These are phyloP conservation scores for Penicillium sp. DNA, from an alignment of 2,329 filamentous ascomycete species.

Conservation along the genomic window DNA sequence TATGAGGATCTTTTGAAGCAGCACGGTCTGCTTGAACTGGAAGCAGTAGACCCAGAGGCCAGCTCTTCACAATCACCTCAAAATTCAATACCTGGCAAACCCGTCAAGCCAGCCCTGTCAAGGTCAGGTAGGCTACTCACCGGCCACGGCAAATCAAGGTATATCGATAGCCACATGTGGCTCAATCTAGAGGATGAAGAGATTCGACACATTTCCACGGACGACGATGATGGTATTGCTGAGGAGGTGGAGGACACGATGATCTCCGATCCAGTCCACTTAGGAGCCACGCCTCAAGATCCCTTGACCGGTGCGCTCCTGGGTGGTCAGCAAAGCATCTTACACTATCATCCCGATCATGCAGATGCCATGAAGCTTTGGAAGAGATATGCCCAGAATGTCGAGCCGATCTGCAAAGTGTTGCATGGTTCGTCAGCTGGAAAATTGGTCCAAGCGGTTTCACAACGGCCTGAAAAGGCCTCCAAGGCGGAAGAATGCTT, in stretches of 20 bases:
- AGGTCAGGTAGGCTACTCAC: slow-evolving; percentile 2
- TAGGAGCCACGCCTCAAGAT: neutral
- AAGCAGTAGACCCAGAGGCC: neutral
- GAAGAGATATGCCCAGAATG: slow-evolving; percentile 67
- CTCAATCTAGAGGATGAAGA: slow-evolving; percentile 23
- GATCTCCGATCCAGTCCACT: neutral
- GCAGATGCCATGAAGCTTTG: slow-evolving; percentile 58
- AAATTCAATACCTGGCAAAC: neutral
- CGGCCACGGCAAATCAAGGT: slow-evolving; percentile 34
- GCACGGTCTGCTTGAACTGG: slow-evolving; percentile 5
- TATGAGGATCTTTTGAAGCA: slow-evolving; percentile 16
- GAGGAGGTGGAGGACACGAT: slow-evolving; percentile 20
- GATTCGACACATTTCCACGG: slow-evolving; percentile 20
- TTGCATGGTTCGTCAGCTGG: slow-evolving; percentile 67
- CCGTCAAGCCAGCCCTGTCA: neutral
- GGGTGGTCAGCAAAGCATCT: slow-evolving; percentile 15
- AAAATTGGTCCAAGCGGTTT: slow-evolving; percentile 58
- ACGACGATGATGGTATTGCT: neutral
- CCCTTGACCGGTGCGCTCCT: slow-evolving; percentile 11
- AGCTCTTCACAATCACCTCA: neutral
- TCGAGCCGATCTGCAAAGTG: slow-evolving; percentile 66
- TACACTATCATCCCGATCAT: slow-evolving; percentile 24
- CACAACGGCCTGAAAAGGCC: slow-evolving; percentile 27
- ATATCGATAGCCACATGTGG: slow-evolving; percentile 36
- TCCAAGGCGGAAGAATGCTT: slow-evolving; percentile 32